Base-by-base conservation (phyloP, 371 early-diverging fungal species). In the Mortierella sp. region DNA sequence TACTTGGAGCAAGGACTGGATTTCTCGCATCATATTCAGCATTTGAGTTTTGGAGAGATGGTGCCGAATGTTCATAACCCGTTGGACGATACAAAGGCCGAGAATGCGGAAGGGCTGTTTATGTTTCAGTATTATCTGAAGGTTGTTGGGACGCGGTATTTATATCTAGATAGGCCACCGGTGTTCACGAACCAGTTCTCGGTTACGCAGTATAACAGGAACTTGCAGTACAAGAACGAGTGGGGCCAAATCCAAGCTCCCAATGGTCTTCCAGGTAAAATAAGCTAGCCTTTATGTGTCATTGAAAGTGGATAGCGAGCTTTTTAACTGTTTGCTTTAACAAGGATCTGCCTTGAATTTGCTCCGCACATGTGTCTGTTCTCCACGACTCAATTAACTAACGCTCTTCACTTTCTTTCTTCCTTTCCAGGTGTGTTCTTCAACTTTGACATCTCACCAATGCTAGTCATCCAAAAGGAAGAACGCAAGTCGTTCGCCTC, bases 401-500 rank as follows among this genome's bases (percentile, higher is more conserved):
- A 37, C 51, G 3, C 13, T 43, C 48, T 67, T 31, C n/a, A 40
- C 21, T 51, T 46, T 54, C 26, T 10, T 26, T n/a, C 31, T n/a
- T n/a, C 40, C 43, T 8, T 40, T 19, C 28, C 79, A 88, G 97
- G 98, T 31, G 93, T 98, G 34, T 97, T 97, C 80, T 96, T 98
- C 88, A 94, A 96, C 82, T 95, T 93, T 88, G 98, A 98, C 53
- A 98, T 98, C 53, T 98, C 98, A 16, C 98, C 99, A 0, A 98
- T 98, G 98, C 88, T 95, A 31, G 95, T 98, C 69, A 94, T 93
- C 46, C 96, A 97, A 82, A 92, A 90, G 8, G 96, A 98, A 88
- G 90, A 91, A 69, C 90, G 91, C 71, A 91, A 94, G 76, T 95
- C 98, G 21, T 94, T 98, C 69, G 81, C 94, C 16, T 93, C 94